Base-by-base conservation (phyloP, 345 rosid species). In the Arabis hirsuta region DNA sequence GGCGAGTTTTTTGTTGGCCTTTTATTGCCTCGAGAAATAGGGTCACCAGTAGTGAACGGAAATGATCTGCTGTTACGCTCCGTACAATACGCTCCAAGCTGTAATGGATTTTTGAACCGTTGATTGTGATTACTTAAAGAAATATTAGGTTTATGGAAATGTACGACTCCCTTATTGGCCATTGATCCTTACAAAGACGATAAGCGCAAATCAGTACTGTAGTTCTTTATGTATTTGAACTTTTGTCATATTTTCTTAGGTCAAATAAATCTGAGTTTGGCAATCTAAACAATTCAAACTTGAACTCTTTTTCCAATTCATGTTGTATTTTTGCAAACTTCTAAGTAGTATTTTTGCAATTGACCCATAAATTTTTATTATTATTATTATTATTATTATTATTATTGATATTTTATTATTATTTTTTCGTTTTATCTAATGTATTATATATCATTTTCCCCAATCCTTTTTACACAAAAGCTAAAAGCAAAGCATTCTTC, bases 161-260 rank as follows among this genome's bases (percentile, higher is more conserved):
- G n/a, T n/a, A n/a, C n/a, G n/a, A n/a, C n/a, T n/a, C n/a, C n/a
- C n/a, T n/a, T n/a, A n/a, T n/a, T n/a, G n/a, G n/a, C n/a, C n/a
- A n/a, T n/a, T n/a, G n/a, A n/a, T n/a, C n/a, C n/a, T 29, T 89
- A 86, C 71, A 71, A 69, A 79, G 91, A 87, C 79, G 74, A 71
- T 26, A 94, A 91, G 79, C 84, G 84, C 16, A 91, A 84, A 85
- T 74, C 65, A 95, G 98, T 94, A 71, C 64, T 45, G 43, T 27
- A 22, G 4, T 39, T 64, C 53, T 39, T 62, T 54, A 51, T 20
- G 36, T 71, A 62, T 67, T 9, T 59, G 47, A 62, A 62, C 39
- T 59, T 11, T n/a, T 31, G 39, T 22, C 51, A 67, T 60, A 22
- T 67, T 51, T 59, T 67, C 43, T 74, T 31, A 9, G 73, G 57